Evolutionary conservation across 371 early-diverging fungal genomes (phyloP).

Genomic region (Mortierella sp.): DNA sequence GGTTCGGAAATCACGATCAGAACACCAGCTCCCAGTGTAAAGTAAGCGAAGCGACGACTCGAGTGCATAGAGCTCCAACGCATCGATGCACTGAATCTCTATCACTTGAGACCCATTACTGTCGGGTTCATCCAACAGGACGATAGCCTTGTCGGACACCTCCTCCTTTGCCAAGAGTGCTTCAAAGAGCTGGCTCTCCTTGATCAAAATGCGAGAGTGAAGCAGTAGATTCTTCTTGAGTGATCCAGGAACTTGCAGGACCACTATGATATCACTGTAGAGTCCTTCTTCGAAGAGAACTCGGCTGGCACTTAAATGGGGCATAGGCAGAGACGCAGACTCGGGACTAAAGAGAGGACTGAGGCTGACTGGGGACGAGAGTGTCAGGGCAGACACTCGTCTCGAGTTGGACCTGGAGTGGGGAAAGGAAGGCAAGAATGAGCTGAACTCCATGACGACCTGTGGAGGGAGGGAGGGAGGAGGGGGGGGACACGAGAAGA

Average conservation of each 20-base stretch:
- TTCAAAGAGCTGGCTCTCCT: slow-evolving; percentile 45
- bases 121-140: slow-evolving; percentile 34
- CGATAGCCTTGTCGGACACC: slow-evolving; percentile 28
- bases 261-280: slow-evolving; percentile 45
- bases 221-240: slow-evolving; percentile 37
- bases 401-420: slow-evolving; percentile 46
- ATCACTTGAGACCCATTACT: slow-evolving; percentile 30
- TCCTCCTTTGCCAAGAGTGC: slow-evolving; percentile 30
- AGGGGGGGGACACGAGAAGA: not conserved
- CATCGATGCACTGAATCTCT: slow-evolving; percentile 49
- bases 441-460: slow-evolving; percentile 41
- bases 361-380: slow-evolving; percentile 35
- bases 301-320: slow-evolving; percentile 50
- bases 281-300: slow-evolving; percentile 52
- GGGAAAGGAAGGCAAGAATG: slow-evolving; percentile 51
- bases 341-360: slow-evolving; percentile 39
- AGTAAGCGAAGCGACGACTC: slow-evolving; percentile 49
- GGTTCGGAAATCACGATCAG: slow-evolving; percentile 50
- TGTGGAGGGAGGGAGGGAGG: not conserved
- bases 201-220: slow-evolving; percentile 39
- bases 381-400: slow-evolving; percentile 42
- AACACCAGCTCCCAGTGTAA: slow-evolving; percentile 51
- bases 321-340: slow-evolving; percentile 30
- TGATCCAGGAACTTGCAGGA: slow-evolving; percentile 39
- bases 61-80: slow-evolving; percentile 44